Evolutionary conservation across 129 eudicot species (phyloP).

Genomic region (Lactuca sativa): DNA sequence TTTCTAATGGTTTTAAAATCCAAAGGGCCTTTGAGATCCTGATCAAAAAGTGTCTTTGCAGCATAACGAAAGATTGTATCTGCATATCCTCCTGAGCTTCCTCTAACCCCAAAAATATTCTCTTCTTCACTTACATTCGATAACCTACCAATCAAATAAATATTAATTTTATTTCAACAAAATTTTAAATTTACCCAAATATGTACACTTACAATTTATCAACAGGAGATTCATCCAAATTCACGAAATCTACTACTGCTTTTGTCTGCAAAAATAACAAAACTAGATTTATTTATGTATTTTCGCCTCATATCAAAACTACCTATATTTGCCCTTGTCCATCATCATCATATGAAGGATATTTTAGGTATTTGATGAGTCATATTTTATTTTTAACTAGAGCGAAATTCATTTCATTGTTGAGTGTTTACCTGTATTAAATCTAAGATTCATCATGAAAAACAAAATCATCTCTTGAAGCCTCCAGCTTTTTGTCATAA

Average conservation of each 20-base stretch:
- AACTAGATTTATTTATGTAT: slow-evolving; percentile 1
- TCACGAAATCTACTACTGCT: slow-evolving; percentile 68
- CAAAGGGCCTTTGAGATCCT: slow-evolving; percentile 75
- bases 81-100: slow-evolving; percentile 96
- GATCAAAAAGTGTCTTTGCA: slow-evolving; percentile 68
- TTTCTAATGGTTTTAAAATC: slow-evolving; percentile 66
- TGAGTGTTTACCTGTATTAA: slow-evolving; percentile 57
- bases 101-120: slow-evolving; percentile 69
- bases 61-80: slow-evolving; percentile 83
- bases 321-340: slow-evolving; percentile 8
- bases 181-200: neutral
- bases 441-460: slow-evolving; percentile 58
- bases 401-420: neutral
- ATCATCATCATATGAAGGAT: slow-evolving; percentile 2
- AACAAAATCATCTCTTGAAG: slow-evolving; percentile 90
- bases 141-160: slow-evolving; percentile 45
- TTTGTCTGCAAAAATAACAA: slow-evolving; percentile 62
- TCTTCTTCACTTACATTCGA: slow-evolving; percentile 80
- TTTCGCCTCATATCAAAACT: neutral
- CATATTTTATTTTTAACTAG: neutral
- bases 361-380: neutral
- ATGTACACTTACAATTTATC: slow-evolving; percentile 62
- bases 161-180: neutral
- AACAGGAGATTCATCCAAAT: slow-evolving; percentile 81
- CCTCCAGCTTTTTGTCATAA: slow-evolving; percentile 97